A percentile compares a stretch with the other conserved stretches of the same genome.
Conservation (phyloP, 2,329 filamentous ascomycete species). For the Furcasterigmium sp. region DNA sequence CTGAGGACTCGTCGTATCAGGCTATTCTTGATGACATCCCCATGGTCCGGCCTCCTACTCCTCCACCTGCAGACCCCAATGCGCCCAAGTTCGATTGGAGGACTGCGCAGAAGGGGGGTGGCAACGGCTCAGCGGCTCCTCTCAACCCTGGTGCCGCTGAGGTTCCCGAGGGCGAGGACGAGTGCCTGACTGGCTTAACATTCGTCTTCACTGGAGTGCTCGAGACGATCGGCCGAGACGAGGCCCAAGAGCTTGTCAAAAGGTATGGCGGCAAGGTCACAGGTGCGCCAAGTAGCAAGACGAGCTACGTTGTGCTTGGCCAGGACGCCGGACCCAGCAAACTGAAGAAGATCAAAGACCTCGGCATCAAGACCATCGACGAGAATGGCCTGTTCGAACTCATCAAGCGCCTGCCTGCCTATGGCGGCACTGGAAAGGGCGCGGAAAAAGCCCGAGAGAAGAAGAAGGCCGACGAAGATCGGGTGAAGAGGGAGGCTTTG, state of each 20-base stretch:
- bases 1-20: slow-evolving; percentile 69
- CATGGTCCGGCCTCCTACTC: slow-evolving; percentile 75
- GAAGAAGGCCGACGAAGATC: slow-evolving; percentile 76
- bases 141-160: slow-evolving; percentile 60
- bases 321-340: slow-evolving; percentile 91
- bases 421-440: slow-evolving; percentile 82
- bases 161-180: slow-evolving; percentile 76
- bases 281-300: slow-evolving; percentile 81
- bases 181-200: slow-evolving; percentile 81
- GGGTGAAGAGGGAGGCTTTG: slow-evolving; percentile 71
- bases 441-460: slow-evolving; percentile 83
- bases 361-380: slow-evolving; percentile 85
- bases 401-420: slow-evolving; percentile 73
- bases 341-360: slow-evolving; percentile 73
- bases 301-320: slow-evolving; percentile 87
- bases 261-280: slow-evolving; percentile 91
- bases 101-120: slow-evolving; percentile 51
- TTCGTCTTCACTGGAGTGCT: slow-evolving; percentile 96
- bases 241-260: slow-evolving; percentile 82
- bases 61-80: slow-evolving; percentile 65
- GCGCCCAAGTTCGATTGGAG: slow-evolving; percentile 74
- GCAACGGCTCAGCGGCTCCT: slow-evolving; percentile 55
- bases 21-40: slow-evolving; percentile 86
- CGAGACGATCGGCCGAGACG: slow-evolving; percentile 73
- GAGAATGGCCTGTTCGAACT: slow-evolving; percentile 88